Percentiles rank a stretch among this genome's conserved stretches.
These are phyloP conservation scores for Mrakia frigida DNA, from an alignment of 768 basidiomycete genomes.

Conservation along the genomic window DNA sequence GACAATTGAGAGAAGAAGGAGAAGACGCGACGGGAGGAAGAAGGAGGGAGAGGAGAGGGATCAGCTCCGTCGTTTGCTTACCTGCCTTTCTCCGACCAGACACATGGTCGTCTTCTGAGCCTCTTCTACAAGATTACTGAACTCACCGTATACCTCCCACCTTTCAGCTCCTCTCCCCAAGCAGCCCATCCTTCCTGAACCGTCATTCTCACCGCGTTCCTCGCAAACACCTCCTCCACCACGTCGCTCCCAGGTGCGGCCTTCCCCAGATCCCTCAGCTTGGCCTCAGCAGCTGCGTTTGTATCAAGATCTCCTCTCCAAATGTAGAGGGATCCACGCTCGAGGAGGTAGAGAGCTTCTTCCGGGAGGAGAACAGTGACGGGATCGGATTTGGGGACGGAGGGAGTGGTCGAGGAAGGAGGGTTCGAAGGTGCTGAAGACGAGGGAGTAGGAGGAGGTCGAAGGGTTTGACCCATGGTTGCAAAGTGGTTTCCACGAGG, in stretches of 20 bases:
- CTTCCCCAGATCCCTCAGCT: not conserved
- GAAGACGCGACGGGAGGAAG: not conserved
- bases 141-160: constrained; percentile 67
- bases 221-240: constrained; percentile 34
- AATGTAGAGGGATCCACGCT: constrained; percentile 80
- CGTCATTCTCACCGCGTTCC: constrained; percentile 34
- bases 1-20: not conserved
- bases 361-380: constrained; percentile 66
- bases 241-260: not conserved
- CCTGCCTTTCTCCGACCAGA: no score
- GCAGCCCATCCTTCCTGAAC: constrained; percentile 29
- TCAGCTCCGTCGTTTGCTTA: not conserved
- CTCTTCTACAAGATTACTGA: not conserved
- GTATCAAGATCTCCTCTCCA: constrained; percentile 55
- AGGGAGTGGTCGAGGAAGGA: constrained; percentile 33
- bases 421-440: constrained; percentile 32
- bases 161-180: constrained; percentile 40
- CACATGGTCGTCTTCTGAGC: no score
- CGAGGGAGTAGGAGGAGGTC: constrained; percentile 47
- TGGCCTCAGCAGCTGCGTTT: not conserved
- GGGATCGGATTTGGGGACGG: constrained; percentile 45
- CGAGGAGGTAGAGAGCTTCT: constrained; percentile 88
- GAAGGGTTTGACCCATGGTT: constrained; percentile 71
- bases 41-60: not conserved
- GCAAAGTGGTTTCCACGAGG: constrained; percentile 74